phyloP scores from a whole-genome alignment of 1,284 basidiomycete genomes.

The Cryptococcus sp. region DNA sequence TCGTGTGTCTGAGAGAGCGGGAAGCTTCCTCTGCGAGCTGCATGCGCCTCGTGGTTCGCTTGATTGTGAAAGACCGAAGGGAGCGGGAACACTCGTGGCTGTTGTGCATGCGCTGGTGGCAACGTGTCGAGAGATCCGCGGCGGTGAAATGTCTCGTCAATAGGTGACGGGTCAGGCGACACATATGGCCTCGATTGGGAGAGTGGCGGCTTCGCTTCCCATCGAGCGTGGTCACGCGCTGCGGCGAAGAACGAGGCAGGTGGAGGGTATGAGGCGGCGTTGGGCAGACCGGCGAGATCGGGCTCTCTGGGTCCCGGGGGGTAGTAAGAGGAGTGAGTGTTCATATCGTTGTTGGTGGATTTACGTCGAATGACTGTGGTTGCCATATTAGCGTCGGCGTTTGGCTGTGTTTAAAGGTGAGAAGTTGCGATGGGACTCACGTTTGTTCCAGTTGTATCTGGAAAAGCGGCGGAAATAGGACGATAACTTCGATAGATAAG shows the following conservation, averaged over 20 bases:
- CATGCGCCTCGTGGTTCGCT: not conserved
- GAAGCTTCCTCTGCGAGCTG: not conserved
- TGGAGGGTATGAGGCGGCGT: conserved; percentile 6
- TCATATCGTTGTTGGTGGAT: not conserved
- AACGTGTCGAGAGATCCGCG: not conserved
- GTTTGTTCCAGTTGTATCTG: too few species aligned
- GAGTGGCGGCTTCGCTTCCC: conserved; percentile 10
- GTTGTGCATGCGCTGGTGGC: not conserved
- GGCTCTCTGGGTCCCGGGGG: conserved; percentile 10
- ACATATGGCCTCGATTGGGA: conserved; percentile 21
- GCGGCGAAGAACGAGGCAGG: conserved; percentile 1
- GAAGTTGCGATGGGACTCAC: too few species aligned
- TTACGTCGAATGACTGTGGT: too few species aligned
- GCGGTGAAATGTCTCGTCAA: conserved; percentile 3
- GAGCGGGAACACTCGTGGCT: not conserved
- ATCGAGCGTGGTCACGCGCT: not conserved
- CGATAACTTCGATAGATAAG: too few species aligned
- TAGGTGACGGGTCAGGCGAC: conserved; percentile 27
- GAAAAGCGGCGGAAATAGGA: too few species aligned
- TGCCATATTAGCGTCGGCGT: too few species aligned
- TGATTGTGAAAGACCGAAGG: not conserved
- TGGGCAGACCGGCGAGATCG: conserved; percentile 1
- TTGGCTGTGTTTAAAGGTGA: too few species aligned
- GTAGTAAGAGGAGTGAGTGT: conserved; percentile 3
- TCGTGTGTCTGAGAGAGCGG: not conserved